Percentiles rank a stretch among this genome's conserved stretches.
These are phyloP conservation scores for Lasiosphaeria hispida DNA, from an alignment of 495 filamentous ascomycete genomes.

Conservation along the genomic window DNA sequence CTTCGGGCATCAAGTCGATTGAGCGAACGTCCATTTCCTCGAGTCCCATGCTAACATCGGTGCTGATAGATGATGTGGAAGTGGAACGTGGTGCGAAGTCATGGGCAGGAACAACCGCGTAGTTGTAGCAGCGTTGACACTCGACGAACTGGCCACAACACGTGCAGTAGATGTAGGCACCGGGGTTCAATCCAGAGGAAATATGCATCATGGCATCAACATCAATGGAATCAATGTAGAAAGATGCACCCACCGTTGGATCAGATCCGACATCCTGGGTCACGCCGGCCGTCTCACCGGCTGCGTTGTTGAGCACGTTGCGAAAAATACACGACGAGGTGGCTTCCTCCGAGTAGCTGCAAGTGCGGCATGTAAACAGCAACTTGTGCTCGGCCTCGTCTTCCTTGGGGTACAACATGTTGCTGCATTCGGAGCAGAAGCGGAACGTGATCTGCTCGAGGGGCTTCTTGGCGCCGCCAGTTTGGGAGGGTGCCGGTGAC, in stretches of 20 bases:
- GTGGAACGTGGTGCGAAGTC: no score
- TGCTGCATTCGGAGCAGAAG: conserved; percentile 97
- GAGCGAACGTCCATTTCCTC: conserved; percentile 15
- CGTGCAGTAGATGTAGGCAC: conserved; percentile 20
- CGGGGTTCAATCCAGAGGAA: conserved; percentile 15
- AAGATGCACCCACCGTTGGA: conserved; percentile 83
- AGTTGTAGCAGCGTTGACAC: conserved; percentile 18
- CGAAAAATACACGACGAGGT: conserved; percentile 84
- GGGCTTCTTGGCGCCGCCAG: conserved; percentile 47
- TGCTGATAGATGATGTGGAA: background rate
- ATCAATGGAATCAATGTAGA: conserved; percentile 21
- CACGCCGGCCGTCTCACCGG: conserved; percentile 93
- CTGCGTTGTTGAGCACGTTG: conserved; percentile 82
- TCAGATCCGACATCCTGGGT: conserved; percentile 94
- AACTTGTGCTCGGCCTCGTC: conserved; percentile 58
- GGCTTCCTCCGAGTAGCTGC: conserved; percentile 83
- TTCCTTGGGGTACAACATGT: conserved; percentile 97
- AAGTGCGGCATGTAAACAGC: conserved; percentile 75
- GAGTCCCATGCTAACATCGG: conserved; percentile 4
- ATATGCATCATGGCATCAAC: conserved; percentile 17
- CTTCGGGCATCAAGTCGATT: conserved; percentile 9
- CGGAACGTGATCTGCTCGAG: conserved; percentile 85
- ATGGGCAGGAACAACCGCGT: conserved; percentile 8
- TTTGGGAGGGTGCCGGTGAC: conserved; percentile 57
- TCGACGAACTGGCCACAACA: conserved; percentile 19